Conservation (phyloP, 2,329 filamentous ascomycete genomes). For the Volutella citrinella region DNA sequence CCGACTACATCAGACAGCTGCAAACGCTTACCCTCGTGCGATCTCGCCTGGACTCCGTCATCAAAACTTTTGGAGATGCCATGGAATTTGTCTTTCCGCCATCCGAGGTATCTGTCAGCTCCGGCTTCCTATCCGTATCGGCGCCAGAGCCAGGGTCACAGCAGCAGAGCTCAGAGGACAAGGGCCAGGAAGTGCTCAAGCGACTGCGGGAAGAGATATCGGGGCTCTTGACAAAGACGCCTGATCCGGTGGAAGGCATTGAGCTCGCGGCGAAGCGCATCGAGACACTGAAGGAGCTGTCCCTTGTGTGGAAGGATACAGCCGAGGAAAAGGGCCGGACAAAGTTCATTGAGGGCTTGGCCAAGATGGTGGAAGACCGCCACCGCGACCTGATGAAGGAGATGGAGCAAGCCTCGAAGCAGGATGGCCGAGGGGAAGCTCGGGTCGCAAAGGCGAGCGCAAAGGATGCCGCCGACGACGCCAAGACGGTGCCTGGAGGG, state of each 20-base stretch:
- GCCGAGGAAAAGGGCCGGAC: slow-evolving; percentile 84
- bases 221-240: slow-evolving; percentile 55
- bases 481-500: slow-evolving; percentile 44
- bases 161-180: slow-evolving; percentile 73
- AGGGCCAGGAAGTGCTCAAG: slow-evolving; percentile 77
- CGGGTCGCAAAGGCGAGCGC: too few species aligned
- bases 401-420: slow-evolving; percentile 41
- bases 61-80: slow-evolving; percentile 88
- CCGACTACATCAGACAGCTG: slow-evolving; percentile 71
- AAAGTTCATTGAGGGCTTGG: slow-evolving; percentile 78
- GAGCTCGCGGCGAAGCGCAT: slow-evolving; percentile 72
- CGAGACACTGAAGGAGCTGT: slow-evolving; percentile 72
- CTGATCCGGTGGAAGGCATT: slow-evolving; percentile 63
- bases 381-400: slow-evolving; percentile 53
- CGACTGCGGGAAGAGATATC: slow-evolving; percentile 69
- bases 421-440: slow-evolving; percentile 32
- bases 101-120: slow-evolving; percentile 78
- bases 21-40: slow-evolving; percentile 81
- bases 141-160: slow-evolving; percentile 69
- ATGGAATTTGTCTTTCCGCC: slow-evolving; percentile 95
- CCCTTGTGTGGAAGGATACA: slow-evolving; percentile 89
- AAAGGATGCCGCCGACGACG: slow-evolving; percentile 35
- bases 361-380: slow-evolving; percentile 78
- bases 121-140: slow-evolving; percentile 86
- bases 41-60: slow-evolving; percentile 79